These are phyloP conservation scores for Arthrobotrys megalospora DNA, from an alignment of 2,329 filamentous ascomycete genomes.

Conservation along the genomic window DNA sequence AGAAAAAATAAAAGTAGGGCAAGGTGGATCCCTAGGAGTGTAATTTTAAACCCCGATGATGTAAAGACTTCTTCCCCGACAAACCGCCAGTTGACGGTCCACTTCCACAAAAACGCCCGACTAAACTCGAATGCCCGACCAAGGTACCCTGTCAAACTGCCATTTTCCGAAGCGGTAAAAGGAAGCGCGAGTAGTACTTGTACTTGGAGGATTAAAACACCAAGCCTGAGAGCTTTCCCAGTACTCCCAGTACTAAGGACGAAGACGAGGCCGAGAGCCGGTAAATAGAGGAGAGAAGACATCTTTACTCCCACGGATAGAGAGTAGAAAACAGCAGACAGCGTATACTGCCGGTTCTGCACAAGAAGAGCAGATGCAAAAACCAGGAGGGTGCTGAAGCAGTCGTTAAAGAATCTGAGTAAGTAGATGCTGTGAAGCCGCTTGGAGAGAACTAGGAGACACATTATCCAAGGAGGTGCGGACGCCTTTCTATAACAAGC, in stretches of 20 bases:
- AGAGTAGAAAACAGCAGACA: constrained; percentile 81
- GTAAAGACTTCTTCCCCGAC: constrained; percentile 87
- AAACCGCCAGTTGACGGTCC: constrained; percentile 99
- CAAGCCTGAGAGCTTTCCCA: constrained; percentile 76
- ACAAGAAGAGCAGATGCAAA: constrained; percentile 85
- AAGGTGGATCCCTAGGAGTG: constrained; percentile 77
- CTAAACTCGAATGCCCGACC: constrained; percentile 90
- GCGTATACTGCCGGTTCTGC: constrained; percentile 80
- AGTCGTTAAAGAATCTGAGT: constrained; percentile 95
- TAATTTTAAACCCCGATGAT: constrained; percentile 77
- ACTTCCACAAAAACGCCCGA: constrained; percentile 92
- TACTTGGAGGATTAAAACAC: constrained; percentile 80
- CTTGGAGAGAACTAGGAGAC: constrained; percentile 89
- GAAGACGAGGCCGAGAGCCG: constrained; percentile 82
- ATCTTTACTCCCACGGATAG: constrained; percentile 94
- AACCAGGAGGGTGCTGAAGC: constrained; percentile 86
- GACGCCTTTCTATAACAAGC: constrained; percentile 83
- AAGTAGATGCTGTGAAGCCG: constrained; percentile 94
- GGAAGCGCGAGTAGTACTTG: constrained; percentile 79
- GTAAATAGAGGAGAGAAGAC: constrained; percentile 86
- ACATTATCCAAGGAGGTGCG: constrained; percentile 87
- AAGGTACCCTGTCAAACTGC: constrained; percentile 78
- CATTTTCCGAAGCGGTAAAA: constrained; percentile 75
- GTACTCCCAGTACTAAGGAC: constrained; percentile 79
- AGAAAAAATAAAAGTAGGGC: constrained; percentile 78